A percentile compares a stretch with the other conserved stretches of the same genome.
Evolutionary conservation across 108 stramenopile species (phyloP).

Genomic region (Skeletonema marinoi): DNA sequence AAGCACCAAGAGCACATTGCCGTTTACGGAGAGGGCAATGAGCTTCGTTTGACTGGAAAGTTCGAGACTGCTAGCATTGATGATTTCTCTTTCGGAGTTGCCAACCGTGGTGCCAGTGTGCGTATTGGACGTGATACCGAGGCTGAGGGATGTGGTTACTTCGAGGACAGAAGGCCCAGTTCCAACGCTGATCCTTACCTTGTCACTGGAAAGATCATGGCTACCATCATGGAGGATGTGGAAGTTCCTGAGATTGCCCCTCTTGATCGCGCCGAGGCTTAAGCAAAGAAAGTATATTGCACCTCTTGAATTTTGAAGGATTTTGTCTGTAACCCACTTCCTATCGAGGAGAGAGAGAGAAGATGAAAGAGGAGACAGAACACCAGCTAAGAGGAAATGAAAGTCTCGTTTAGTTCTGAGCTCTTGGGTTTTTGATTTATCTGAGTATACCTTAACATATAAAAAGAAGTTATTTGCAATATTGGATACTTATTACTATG

Average conservation of each 20-base stretch:
- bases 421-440: neutral
- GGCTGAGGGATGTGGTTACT: constrained; percentile 93
- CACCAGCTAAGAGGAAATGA: neutral
- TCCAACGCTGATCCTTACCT: constrained; percentile 98
- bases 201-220: constrained; percentile 96
- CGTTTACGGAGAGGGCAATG: constrained; percentile 97
- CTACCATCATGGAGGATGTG: constrained; percentile 86
- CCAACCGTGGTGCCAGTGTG: constrained; percentile 95
- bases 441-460: neutral
- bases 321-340: neutral
- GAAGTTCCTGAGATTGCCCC: constrained; percentile 74
- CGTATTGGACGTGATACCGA: constrained; percentile 95
- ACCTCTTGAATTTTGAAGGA: neutral
- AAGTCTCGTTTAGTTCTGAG: neutral
- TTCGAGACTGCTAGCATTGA: constrained; percentile 96
- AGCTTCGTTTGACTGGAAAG: constrained; percentile 94
- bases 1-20: constrained; percentile 97
- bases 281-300: constrained; percentile 19
- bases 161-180: constrained; percentile 97
- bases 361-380: neutral
- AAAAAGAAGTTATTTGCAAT: too few species aligned
- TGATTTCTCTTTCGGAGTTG: constrained; percentile 94
- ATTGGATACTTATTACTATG: too few species aligned
- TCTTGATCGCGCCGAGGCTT: constrained; percentile 63
- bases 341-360: neutral